phyloP scores from a whole-genome alignment of 371 early-diverging fungal genomes.

The Rhizomucor miehei region DNA sequence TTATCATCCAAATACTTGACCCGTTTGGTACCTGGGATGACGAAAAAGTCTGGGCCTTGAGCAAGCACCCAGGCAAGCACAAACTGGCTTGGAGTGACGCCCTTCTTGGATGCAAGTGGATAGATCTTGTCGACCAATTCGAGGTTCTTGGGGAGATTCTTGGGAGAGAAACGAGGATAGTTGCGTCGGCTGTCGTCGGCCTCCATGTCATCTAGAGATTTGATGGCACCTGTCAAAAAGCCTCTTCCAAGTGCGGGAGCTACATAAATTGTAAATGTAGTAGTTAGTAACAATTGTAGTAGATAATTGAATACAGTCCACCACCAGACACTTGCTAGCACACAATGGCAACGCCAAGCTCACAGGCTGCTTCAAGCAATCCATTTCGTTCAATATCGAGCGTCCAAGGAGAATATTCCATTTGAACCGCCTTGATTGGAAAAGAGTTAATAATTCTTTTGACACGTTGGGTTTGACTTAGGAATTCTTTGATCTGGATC shows the following conservation, averaged over 20 bases:
- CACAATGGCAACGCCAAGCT: constrained; percentile 58
- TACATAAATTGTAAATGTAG: not conserved
- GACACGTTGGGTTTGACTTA: no score
- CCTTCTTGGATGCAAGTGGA: constrained; percentile 41
- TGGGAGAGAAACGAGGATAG: constrained; percentile 48
- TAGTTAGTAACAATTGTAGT: not conserved
- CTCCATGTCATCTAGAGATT: constrained; percentile 41
- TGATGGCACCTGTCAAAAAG: constrained; percentile 50
- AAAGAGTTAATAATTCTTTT: no score
- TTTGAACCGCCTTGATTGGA: constrained; percentile 60
- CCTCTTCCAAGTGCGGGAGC: constrained; percentile 58
- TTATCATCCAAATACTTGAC: constrained; percentile 56
- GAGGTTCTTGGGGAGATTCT: constrained; percentile 50
- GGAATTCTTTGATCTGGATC: no score
- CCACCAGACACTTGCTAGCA: constrained; percentile 38
- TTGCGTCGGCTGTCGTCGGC: constrained; percentile 41
- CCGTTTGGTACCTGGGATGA: constrained; percentile 55
- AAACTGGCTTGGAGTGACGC: constrained; percentile 39
- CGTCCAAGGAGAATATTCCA: constrained; percentile 52
- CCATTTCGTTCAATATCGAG: constrained; percentile 53
- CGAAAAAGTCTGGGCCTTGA: constrained; percentile 37
- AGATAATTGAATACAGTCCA: not conserved
- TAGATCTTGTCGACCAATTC: constrained; percentile 47
- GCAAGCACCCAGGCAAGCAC: constrained; percentile 61
- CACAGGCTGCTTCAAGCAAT: constrained; percentile 46